Evolutionary conservation across 2,329 filamentous ascomycete genomes (phyloP).

Genomic region (Stemphylium lycopersici): DNA sequence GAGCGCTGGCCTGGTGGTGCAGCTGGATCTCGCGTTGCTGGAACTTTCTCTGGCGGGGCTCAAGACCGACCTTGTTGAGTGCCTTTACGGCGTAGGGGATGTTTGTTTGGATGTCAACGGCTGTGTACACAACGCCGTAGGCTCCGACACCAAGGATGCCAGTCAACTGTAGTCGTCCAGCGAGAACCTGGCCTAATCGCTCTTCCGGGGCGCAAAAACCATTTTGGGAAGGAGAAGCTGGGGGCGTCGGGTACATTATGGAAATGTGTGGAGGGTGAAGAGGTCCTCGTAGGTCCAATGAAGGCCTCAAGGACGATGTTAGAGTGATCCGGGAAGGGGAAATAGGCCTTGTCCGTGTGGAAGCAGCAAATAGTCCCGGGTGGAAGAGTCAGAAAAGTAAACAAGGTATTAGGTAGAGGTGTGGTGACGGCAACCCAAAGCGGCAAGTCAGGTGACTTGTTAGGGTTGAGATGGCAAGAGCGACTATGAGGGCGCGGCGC

Average conservation of each 20-base stretch:
- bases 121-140: slow-evolving; percentile 94
- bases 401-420: slow-evolving; percentile 21
- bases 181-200: slow-evolving; percentile 81
- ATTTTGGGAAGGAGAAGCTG: slow-evolving; percentile 55
- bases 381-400: slow-evolving; percentile 12
- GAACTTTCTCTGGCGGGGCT: slow-evolving; percentile 84
- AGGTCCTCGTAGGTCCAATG: slow-evolving; percentile 50
- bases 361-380: slow-evolving; percentile 11
- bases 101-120: slow-evolving; percentile 80
- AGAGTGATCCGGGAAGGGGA: slow-evolving; percentile 28
- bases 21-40: slow-evolving; percentile 92
- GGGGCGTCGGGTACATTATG: slow-evolving; percentile 59
- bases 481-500: slow-evolving; percentile 1
- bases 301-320: slow-evolving; percentile 49
- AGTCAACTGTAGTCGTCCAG: slow-evolving; percentile 81
- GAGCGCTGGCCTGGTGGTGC: slow-evolving; percentile 85
- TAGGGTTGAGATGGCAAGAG: slow-evolving; percentile 8
- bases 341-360: slow-evolving; percentile 12
- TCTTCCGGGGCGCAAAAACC: slow-evolving; percentile 70
- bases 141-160: slow-evolving; percentile 90
- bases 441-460: slow-evolving; percentile 30
- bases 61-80: slow-evolving; percentile 90
- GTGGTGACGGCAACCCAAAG: slow-evolving; percentile 23
- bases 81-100: slow-evolving; percentile 94
- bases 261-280: slow-evolving; percentile 16